phyloP scores from a whole-genome alignment of 768 basidiomycete genomes.

The Lentinula sp. region DNA sequence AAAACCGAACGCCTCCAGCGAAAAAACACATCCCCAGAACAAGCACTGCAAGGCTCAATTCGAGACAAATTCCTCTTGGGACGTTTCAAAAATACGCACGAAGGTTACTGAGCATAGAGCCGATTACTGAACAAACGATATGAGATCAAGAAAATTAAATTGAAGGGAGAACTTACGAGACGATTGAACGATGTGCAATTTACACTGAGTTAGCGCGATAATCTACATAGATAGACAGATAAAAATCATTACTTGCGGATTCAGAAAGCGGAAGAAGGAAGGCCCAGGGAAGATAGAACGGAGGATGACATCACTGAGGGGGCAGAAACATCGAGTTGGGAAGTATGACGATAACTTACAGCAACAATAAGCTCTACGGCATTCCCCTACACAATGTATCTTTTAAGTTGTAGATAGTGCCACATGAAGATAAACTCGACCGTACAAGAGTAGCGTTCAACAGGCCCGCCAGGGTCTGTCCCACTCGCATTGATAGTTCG shows the following conservation, averaged over 20 bases:
- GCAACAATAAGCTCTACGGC: constrained; percentile 47
- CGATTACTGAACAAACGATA: constrained; percentile 37
- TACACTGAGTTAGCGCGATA: constrained; percentile 17
- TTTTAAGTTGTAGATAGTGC: too few species aligned
- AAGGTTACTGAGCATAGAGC: constrained; percentile 58
- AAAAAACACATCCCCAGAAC: constrained; percentile 69
- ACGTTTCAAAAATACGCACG: constrained; percentile 23
- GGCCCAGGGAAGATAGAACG: neutral
- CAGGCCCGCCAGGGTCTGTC: constrained; percentile 55
- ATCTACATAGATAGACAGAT: constrained; percentile 5
- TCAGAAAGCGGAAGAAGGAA: neutral
- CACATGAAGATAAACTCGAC: neutral
- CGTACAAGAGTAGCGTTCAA: constrained; percentile 58
- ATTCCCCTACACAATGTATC: constrained; percentile 12
- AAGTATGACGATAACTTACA: constrained; percentile 25
- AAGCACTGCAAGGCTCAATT: constrained; percentile 29
- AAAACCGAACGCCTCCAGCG: constrained; percentile 48
- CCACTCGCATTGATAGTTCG: constrained; percentile 55
- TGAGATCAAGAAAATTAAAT: neutral
- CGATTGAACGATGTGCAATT: constrained; percentile 55
- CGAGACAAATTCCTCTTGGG: neutral
- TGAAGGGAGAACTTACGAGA: constrained; percentile 33
- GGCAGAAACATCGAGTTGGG: neutral
- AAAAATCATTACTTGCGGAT: neutral
- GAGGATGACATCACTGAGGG: neutral